Percentiles rank a stretch among this genome's conserved stretches.
Conservation (phyloP, 2,329 filamentous ascomycete genomes). For the Sodiomyces alkalinus region DNA sequence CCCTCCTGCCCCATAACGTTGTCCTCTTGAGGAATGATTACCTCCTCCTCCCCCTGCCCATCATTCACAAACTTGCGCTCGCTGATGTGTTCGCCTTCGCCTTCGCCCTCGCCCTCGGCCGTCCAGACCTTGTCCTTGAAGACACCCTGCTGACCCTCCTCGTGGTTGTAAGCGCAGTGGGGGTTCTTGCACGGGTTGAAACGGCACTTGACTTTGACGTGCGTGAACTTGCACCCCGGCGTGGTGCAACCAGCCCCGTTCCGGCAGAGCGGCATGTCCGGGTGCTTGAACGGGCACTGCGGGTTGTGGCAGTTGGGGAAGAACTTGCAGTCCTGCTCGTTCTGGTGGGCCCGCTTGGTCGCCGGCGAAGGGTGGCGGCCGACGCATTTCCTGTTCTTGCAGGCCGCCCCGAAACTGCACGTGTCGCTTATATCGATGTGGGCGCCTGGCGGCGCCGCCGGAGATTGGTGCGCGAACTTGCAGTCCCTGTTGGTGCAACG, state of each 20-base stretch:
- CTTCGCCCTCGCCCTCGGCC: constrained; percentile 36
- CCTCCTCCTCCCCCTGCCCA: constrained; percentile 51
- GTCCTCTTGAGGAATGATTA: constrained; percentile 46
- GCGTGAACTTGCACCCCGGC: constrained; percentile 76
- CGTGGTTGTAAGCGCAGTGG: constrained; percentile 79
- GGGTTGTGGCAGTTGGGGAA: constrained; percentile 84
- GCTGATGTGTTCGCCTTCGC: constrained; percentile 62
- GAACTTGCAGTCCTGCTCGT: constrained; percentile 78
- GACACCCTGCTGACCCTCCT: constrained; percentile 72
- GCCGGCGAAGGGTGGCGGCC: constrained; percentile 87
- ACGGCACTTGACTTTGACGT: constrained; percentile 71
- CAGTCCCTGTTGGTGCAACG: constrained; percentile 81
- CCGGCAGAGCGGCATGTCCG: constrained; percentile 70
- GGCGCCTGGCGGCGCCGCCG: constrained; percentile 64
- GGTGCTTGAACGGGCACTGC: constrained; percentile 79
- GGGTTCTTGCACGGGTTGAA: constrained; percentile 86
- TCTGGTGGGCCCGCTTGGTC: constrained; percentile 60
- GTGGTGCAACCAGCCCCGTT: constrained; percentile 82
- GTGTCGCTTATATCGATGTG: constrained; percentile 65
- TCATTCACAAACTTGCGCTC: constrained; percentile 71
- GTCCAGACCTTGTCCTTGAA: constrained; percentile 90
- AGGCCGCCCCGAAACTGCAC: constrained; percentile 77
- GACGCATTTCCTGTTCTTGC: constrained; percentile 91
- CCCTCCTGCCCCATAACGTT: constrained; percentile 21
- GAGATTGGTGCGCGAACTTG: constrained; percentile 87